Percentiles rank a stretch among this genome's conserved stretches.
phyloP scores from a whole-genome alignment of 495 filamentous ascomycete species.

The Daldinia decipiens region DNA sequence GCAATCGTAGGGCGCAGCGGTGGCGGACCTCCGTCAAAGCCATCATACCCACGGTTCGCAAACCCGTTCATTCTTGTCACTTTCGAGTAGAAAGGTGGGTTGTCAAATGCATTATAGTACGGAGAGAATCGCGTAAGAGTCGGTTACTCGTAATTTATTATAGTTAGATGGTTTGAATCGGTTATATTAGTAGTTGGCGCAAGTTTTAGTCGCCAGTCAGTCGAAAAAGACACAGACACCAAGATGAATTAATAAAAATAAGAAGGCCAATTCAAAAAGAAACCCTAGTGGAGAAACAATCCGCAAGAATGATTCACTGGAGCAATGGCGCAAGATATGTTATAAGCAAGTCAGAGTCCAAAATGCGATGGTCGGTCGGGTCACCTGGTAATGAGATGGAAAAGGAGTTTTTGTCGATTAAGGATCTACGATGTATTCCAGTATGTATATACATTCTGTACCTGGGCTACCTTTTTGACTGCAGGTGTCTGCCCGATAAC shows the following conservation, averaged over 20 bases:
- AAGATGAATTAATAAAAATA: neutral
- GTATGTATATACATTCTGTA: neutral
- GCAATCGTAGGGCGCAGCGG: constrained; percentile 35
- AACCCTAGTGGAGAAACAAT: constrained; percentile 7
- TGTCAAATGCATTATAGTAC: constrained; percentile 35
- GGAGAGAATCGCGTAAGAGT: neutral
- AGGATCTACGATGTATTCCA: constrained; percentile 15
- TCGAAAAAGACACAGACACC: neutral
- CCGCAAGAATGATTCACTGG: constrained; percentile 5
- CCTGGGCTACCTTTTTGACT: no score
- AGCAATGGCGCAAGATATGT: constrained; percentile 17
- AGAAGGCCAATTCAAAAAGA: constrained; percentile 6
- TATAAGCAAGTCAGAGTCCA: constrained; percentile 11
- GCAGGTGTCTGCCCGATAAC: constrained; percentile 5
- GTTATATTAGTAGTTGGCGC: constrained; percentile 21
- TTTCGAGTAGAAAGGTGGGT: constrained; percentile 22
- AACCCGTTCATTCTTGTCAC: constrained; percentile 47
- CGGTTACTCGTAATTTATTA: neutral
- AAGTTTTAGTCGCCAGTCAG: constrained; percentile 17
- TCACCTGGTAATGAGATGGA: constrained; percentile 25
- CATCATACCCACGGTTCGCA: constrained; percentile 36
- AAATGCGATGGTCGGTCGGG: constrained; percentile 26
- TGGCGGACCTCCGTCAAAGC: constrained; percentile 37
- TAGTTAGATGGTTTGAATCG: constrained; percentile 6
- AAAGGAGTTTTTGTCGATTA: constrained; percentile 38